Evolutionary conservation across 495 filamentous ascomycete genomes (phyloP).

Genomic region (Aspergillus diversus): DNA sequence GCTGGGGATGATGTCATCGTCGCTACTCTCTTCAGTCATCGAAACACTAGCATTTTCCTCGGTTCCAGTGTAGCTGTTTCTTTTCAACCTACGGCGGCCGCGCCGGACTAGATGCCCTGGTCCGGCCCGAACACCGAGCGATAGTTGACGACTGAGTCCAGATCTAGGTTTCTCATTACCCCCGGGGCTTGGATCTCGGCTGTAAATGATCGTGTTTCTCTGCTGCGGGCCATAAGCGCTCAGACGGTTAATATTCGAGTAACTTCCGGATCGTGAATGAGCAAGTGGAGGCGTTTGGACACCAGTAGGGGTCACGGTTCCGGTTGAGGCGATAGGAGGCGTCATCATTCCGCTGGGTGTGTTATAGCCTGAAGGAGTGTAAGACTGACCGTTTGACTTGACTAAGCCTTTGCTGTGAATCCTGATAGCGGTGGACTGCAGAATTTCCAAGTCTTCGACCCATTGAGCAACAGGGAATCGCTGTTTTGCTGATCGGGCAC

Average conservation of each 20-base stretch:
- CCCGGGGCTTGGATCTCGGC: slow-evolving; percentile 46
- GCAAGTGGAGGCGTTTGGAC: slow-evolving; percentile 42
- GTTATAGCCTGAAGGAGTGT: slow-evolving; percentile 40
- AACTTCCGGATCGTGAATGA: slow-evolving; percentile 51
- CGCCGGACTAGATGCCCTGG: slow-evolving; percentile 42
- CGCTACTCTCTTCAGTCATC: slow-evolving; percentile 47
- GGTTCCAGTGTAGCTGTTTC: slow-evolving; percentile 29
- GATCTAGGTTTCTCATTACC: slow-evolving; percentile 38
- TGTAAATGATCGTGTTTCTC: slow-evolving; percentile 53
- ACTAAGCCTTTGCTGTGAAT: slow-evolving; percentile 46
- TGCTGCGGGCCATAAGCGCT: slow-evolving; percentile 51
- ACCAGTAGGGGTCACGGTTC: slow-evolving; percentile 49
- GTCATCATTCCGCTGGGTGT: slow-evolving; percentile 48
- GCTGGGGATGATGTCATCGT: slow-evolving; percentile 48
- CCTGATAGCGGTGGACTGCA: slow-evolving; percentile 60
- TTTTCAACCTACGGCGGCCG: slow-evolving; percentile 37
- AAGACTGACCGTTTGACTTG: slow-evolving; percentile 38
- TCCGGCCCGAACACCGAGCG: slow-evolving; percentile 42
- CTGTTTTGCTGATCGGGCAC: slow-evolving; percentile 75
- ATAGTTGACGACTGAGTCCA: slow-evolving; percentile 42
- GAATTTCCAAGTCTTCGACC: slow-evolving; percentile 64
- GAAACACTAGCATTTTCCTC: slow-evolving; percentile 34
- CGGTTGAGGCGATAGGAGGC: slow-evolving; percentile 35
- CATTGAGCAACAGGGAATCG: slow-evolving; percentile 75
- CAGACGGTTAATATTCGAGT: slow-evolving; percentile 54